Conservation (phyloP, 1,139 yeast genomes). For the Hanseniaspora sp. region DNA sequence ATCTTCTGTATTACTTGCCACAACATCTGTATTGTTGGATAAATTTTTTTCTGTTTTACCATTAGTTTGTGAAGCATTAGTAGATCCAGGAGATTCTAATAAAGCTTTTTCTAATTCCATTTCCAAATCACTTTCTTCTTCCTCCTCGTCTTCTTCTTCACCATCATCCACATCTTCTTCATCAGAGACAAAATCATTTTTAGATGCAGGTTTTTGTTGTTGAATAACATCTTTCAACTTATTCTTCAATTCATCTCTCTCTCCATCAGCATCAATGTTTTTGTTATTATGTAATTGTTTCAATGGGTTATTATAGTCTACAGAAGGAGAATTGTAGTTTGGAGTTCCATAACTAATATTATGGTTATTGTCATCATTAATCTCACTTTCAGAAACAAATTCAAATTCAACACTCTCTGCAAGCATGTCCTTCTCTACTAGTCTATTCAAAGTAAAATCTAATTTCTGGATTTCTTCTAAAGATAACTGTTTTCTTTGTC, state of each 20-base stretch:
- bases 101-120: slow-evolving; percentile 33
- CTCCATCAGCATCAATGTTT: slow-evolving; percentile 23
- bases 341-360: neutral
- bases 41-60: neutral
- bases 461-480: slow-evolving; percentile 51
- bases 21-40: neutral
- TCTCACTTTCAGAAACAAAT: slow-evolving; percentile 43
- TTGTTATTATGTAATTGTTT: neutral
- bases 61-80: neutral
- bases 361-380: slow-evolving; percentile 27
- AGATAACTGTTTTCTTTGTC: slow-evolving; percentile 44
- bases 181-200: slow-evolving; percentile 31
- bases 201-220: slow-evolving; percentile 33
- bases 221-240: slow-evolving; percentile 27
- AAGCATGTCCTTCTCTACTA: slow-evolving; percentile 64
- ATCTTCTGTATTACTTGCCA: neutral
- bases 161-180: slow-evolving; percentile 15
- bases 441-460: slow-evolving; percentile 66
- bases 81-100: slow-evolving; percentile 21
- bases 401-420: slow-evolving; percentile 78
- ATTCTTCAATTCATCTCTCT: slow-evolving; percentile 19
- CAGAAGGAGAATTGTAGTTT: slow-evolving; percentile 12
- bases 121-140: slow-evolving; percentile 33
- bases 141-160: slow-evolving; percentile 23
- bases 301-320: slow-evolving; percentile 20